Percentiles rank a stretch among this genome's conserved stretches.
These are phyloP conservation scores for Solanum arcanum DNA, from an alignment of 257 asterid genomes.

Conservation along the genomic window DNA sequence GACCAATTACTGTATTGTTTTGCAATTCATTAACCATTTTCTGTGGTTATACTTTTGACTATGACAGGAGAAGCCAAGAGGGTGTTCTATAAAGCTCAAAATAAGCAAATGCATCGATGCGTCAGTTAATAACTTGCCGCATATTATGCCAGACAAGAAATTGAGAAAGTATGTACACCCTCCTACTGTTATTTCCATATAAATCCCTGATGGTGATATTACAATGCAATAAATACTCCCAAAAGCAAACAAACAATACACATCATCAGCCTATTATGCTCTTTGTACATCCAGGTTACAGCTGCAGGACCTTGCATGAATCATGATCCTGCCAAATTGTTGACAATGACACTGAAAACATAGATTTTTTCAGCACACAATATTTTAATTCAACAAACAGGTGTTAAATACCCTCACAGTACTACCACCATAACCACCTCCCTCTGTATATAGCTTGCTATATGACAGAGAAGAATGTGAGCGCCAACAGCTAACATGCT, in stretches of 20 bases:
- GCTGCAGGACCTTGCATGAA: neutral
- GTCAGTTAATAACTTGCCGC: neutral
- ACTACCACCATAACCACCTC: neutral
- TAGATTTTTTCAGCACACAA: neutral
- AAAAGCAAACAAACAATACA: constrained; percentile 3
- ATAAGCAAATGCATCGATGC: neutral
- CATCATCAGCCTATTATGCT: neutral
- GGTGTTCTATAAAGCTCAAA: neutral
- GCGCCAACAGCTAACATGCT: neutral
- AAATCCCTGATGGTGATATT: neutral
- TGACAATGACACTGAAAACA: neutral
- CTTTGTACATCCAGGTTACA: neutral
- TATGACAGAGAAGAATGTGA: neutral
- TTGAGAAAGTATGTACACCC: constrained; percentile 6
- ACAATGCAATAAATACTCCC: constrained; percentile 6
- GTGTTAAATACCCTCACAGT: neutral
- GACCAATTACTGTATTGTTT: neutral
- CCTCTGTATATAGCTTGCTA: neutral
- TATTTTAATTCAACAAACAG: neutral
- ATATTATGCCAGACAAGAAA: neutral
- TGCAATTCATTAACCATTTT: neutral
- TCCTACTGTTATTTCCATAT: neutral
- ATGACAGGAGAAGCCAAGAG: neutral
- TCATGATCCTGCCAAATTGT: neutral
- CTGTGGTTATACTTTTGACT: neutral